Evolutionary conservation across 2,329 filamentous ascomycete genomes (phyloP).

Genomic region (Aspergillus nomiae): DNA sequence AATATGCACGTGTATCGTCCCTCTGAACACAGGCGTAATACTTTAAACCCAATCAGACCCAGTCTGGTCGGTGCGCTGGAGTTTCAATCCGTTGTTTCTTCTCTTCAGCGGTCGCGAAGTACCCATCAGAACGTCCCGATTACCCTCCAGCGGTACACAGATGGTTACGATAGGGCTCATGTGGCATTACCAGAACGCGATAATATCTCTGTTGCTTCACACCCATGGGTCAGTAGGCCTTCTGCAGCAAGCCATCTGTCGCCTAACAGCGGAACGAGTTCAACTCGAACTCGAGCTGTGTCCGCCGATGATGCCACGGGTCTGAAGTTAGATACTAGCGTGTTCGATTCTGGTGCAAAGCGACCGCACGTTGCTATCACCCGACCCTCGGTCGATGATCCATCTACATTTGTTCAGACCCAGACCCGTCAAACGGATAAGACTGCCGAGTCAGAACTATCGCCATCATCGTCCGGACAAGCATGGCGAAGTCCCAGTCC

Average conservation of each 20-base stretch:
- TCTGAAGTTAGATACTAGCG: conserved; percentile 46
- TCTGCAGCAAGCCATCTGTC: conserved; percentile 28
- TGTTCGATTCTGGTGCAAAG: conserved; percentile 25
- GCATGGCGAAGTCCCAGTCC: conserved; percentile 38
- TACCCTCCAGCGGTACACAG: conserved; percentile 68
- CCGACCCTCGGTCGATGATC: conserved; percentile 36
- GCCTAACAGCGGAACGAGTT: conserved; percentile 22
- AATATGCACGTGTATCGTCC: conserved; percentile 88
- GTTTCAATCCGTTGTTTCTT: conserved; percentile 87
- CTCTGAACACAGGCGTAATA: conserved; percentile 66
- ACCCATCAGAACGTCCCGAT: conserved; percentile 68
- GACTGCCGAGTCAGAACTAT: conserved; percentile 29
- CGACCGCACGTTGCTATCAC: conserved; percentile 43
- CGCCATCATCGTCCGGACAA: conserved; percentile 35
- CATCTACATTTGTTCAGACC: conserved; percentile 16
- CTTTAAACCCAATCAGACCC: conserved; percentile 82
- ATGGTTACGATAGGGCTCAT: conserved; percentile 55
- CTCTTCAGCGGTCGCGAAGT: conserved; percentile 78
- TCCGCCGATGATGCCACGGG: conserved; percentile 60
- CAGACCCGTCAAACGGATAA: conserved; percentile 26
- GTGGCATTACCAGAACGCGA: conserved; percentile 48
- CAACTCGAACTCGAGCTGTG: conserved; percentile 54
- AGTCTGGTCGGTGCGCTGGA: conserved; percentile 92
- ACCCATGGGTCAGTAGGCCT: conserved; percentile 38
- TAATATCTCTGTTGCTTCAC: conserved; percentile 50